A percentile compares a stretch with the other conserved stretches of the same genome.
These are phyloP conservation scores for Verruconis gallopava DNA, from an alignment of 2,329 filamentous ascomycete species.

Conservation along the genomic window DNA sequence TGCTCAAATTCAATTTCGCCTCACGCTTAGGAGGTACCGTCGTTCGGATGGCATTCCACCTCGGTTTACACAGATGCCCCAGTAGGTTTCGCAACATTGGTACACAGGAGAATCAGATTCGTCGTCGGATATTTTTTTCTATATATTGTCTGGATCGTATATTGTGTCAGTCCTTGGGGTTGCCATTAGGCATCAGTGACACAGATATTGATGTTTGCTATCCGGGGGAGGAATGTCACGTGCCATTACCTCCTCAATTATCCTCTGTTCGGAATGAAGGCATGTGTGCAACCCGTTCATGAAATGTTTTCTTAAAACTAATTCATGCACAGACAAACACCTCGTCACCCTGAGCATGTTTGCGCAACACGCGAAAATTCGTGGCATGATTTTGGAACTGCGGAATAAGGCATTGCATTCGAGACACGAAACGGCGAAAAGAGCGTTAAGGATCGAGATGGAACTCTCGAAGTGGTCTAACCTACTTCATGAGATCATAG, in stretches of 20 bases:
- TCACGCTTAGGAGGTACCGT: slow-evolving; percentile 43
- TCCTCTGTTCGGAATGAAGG: slow-evolving; percentile 7
- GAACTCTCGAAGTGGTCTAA: slow-evolving; percentile 41
- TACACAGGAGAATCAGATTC: slow-evolving; percentile 32
- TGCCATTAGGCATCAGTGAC: slow-evolving; percentile 42
- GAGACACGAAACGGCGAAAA: slow-evolving; percentile 30
- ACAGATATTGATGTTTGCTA: slow-evolving; percentile 48
- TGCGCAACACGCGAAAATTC: slow-evolving; percentile 36
- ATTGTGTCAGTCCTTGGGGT: slow-evolving; percentile 42
- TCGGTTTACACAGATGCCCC: slow-evolving; percentile 47
- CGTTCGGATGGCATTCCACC: slow-evolving; percentile 42
- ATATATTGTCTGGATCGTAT: slow-evolving; percentile 44
- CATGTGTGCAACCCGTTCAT: too few relatives aligned
- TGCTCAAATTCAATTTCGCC: slow-evolving; percentile 44
- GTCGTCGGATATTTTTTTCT: slow-evolving; percentile 44
- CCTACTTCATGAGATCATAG: slow-evolving; percentile 37
- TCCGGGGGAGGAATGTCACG: slow-evolving; percentile 35
- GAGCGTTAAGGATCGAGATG: slow-evolving; percentile 34
- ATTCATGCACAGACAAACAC: slow-evolving; percentile 10
- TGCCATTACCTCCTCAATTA: slow-evolving; percentile 13
- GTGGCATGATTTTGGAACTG: slow-evolving; percentile 39
- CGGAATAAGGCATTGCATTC: slow-evolving; percentile 39
- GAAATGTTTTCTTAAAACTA: too few relatives aligned
- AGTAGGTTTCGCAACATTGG: slow-evolving; percentile 39
- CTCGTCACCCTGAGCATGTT: slow-evolving; percentile 21